phyloP scores from a whole-genome alignment of 805 yeast species.

The Yarrowia sp. region DNA sequence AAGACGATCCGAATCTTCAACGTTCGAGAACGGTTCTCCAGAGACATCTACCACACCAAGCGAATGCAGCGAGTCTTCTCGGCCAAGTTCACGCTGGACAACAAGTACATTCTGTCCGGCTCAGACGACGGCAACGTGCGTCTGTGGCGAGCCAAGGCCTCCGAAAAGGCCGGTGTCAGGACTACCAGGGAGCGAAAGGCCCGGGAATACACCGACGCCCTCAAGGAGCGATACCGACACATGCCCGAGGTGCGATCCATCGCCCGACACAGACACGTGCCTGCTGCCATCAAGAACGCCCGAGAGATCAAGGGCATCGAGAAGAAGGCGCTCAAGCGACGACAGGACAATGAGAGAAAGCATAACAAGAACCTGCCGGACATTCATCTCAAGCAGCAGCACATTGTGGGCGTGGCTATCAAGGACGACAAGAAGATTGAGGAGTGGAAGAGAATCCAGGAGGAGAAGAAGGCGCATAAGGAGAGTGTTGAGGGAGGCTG shows the following conservation, averaged over 20 bases:
- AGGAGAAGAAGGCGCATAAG: constrained; percentile 27
- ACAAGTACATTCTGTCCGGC: constrained; percentile 84
- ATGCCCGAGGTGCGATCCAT: constrained; percentile 97
- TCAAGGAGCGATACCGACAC: constrained; percentile 89
- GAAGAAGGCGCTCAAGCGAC: constrained; percentile 71
- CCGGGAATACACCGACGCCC: constrained; percentile 87
- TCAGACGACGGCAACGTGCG: constrained; percentile 97
- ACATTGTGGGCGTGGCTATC: constrained; percentile 78
- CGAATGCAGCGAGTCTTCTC: constrained; percentile 96
- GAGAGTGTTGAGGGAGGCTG: constrained; percentile 21
- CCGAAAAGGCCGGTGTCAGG: constrained; percentile 82
- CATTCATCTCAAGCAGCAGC: constrained; percentile 80
- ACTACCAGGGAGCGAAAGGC: constrained; percentile 80
- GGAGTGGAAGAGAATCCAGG: constrained; percentile 35
- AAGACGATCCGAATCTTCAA: constrained; percentile 85
- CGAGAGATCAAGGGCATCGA: constrained; percentile 83
- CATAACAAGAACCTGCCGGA: constrained; percentile 63
- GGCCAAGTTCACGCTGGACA: constrained; percentile 85
- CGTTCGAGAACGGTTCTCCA: constrained; percentile 82
- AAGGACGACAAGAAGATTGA: constrained; percentile 42
- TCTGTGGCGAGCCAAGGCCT: constrained; percentile 88
- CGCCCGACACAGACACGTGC: constrained; percentile 90
- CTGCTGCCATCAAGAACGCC: constrained; percentile 86
- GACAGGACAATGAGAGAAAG: constrained; percentile 82
- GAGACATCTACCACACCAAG: constrained; percentile 95